Conservation (phyloP, 2,329 filamentous ascomycete genomes). For the Lachnellula occidentalis region DNA sequence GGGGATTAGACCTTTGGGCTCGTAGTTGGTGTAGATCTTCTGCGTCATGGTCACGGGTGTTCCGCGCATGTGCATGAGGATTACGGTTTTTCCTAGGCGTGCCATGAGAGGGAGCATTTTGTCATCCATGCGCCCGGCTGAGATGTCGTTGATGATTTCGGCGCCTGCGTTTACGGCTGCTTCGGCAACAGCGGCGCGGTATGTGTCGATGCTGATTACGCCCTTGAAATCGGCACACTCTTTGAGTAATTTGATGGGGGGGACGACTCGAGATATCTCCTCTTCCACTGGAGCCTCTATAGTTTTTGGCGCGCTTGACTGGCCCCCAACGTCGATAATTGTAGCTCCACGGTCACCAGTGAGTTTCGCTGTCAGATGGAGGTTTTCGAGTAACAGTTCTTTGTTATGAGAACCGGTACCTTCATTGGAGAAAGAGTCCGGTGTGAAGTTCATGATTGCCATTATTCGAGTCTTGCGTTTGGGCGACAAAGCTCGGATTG, state of each 20-base stretch:
- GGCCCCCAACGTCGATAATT: conserved; percentile 88
- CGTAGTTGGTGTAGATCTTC: conserved; percentile 45
- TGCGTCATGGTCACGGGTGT: conserved; percentile 60
- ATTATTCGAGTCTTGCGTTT: conserved; percentile 68
- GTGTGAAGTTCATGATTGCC: conserved; percentile 91
- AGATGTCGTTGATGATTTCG: conserved; percentile 93
- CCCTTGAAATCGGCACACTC: conserved; percentile 54
- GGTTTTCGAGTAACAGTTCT: not conserved
- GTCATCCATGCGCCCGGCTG: conserved; percentile 71
- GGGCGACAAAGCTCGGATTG: conserved; percentile 53
- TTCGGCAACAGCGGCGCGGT: conserved; percentile 76
- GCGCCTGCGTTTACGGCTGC: conserved; percentile 73
- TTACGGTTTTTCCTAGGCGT: conserved; percentile 68
- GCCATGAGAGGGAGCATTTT: conserved; percentile 80
- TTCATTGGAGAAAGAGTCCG: conserved; percentile 95
- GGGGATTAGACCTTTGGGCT: conserved; percentile 47
- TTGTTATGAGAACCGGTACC: conserved; percentile 49
- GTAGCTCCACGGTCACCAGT: conserved; percentile 53
- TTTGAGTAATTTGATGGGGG: conserved; percentile 70
- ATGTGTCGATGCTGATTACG: conserved; percentile 86
- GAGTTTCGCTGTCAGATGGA: not conserved
- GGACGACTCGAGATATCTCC: conserved; percentile 73
- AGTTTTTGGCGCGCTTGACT: conserved; percentile 80
- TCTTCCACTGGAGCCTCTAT: conserved; percentile 63
- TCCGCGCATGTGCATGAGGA: conserved; percentile 71